Base-by-base conservation (phyloP, 208 protist genomes). In the Acanthamoeba sp. region DNA sequence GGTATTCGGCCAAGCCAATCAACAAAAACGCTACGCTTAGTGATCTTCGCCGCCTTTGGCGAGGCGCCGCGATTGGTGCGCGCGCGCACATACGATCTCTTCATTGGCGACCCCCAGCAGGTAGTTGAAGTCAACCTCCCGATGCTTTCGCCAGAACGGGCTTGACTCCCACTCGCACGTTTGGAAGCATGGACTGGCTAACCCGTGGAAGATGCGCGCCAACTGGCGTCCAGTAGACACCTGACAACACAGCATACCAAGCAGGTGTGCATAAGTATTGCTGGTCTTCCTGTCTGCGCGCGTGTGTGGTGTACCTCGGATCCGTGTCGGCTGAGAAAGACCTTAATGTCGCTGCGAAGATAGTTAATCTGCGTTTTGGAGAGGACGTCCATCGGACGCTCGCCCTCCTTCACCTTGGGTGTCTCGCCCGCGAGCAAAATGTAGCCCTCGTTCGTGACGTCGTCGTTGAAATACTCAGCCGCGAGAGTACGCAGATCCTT, bases 291-390 rank as follows among this genome's bases (percentile, higher is more conserved):
- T 22, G 12, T 55, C 1, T 1, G 48, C 22, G 45, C 18, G 45
- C 45, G 45, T 55, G 48, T 55, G 48, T 18, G 45, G 45, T 52
- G 3, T 55, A 55, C 57, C 57, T 64, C 57, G 57, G 57, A 64
- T 24, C 38, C 71, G 32, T 80, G 71, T 1, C 36, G 38, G 38
- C 27, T 38, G 36, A 80, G 38, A 14, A 80, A 80, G 16, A 80
- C 71, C 20, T 80, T 80, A 7, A 80, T 80, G 71, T 80, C 71
- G 22, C 71, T 80, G 32, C 71, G 71, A 6, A 80, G 71, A 6
- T 48, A 80, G 36, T 38, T 38, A 1, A 80, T 80, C 38, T 80
- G 71, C 34, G 32, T 80, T 24, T 80, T 45, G 38, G 71, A 80
- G 71, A 38, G 36, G 5, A 80, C 71, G 38, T 48, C 71, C 71